Conservation (phyloP, 2,329 filamentous ascomycete species). For the Alternaria sp. region DNA sequence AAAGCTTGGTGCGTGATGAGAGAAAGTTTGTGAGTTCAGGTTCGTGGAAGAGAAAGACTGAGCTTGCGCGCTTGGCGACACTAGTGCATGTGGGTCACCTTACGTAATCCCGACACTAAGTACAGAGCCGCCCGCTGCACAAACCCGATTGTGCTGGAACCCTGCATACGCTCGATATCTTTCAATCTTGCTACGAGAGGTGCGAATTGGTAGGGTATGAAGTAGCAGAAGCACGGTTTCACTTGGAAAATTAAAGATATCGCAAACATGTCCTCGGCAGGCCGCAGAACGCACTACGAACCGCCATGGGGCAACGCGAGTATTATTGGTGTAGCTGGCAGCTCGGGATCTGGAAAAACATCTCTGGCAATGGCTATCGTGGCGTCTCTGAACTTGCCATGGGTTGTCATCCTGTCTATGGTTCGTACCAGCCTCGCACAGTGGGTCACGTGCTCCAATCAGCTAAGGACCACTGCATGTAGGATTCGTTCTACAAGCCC, state of each 20-base stretch:
- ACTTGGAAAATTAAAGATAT: not conserved
- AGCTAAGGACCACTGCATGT: constrained; percentile 25
- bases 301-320: constrained; percentile 96
- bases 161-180: constrained; percentile 27
- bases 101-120: constrained; percentile 26
- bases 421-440: constrained; percentile 57
- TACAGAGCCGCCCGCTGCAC: constrained; percentile 22
- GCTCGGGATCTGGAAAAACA: constrained; percentile 95
- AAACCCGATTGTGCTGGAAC: constrained; percentile 20
- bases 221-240: constrained; percentile 3
- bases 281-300: constrained; percentile 73
- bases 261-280: constrained; percentile 34
- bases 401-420: constrained; percentile 98
- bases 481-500: constrained; percentile 98
- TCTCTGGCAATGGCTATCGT: constrained; percentile 93
- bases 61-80: constrained; percentile 38
- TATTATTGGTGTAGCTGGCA: constrained; percentile 95
- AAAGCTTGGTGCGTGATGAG: constrained; percentile 41
- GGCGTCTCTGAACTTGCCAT: constrained; percentile 86
- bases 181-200: constrained; percentile 17
- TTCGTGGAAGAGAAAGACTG: constrained; percentile 36
- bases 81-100: constrained; percentile 24
- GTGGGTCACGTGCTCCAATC: constrained; percentile 36
- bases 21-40: constrained; percentile 29
- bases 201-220: constrained; percentile 21